These are phyloP conservation scores for Microthlaspi erraticum DNA, from an alignment of 345 rosid species.

Conservation along the genomic window DNA sequence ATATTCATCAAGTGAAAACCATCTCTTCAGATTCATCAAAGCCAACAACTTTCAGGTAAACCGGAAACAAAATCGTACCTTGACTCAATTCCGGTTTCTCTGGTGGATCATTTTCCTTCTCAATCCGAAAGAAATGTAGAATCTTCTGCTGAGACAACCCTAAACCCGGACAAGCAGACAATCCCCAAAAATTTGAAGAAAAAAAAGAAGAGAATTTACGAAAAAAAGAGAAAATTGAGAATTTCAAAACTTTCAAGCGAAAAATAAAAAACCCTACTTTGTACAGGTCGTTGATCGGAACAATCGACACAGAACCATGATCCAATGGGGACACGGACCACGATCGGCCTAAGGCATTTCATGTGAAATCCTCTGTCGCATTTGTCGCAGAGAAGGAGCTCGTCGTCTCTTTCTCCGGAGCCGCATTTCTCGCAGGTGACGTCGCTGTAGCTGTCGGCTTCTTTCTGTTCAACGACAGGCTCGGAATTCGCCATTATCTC, in stretches of 20 bases:
- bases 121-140: conserved; percentile 77
- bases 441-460: conserved; percentile 50
- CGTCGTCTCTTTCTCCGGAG: conserved; percentile 68
- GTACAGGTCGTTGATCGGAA: conserved; percentile 71
- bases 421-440: conserved; percentile 73
- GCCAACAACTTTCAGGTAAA: conserved; percentile 8
- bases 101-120: conserved; percentile 47
- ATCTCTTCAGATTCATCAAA: conserved; percentile 30
- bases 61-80: conserved; percentile 50
- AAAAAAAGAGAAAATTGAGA: background rate
- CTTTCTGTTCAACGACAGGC: conserved; percentile 50
- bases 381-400: conserved; percentile 82
- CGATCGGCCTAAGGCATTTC: conserved; percentile 86
- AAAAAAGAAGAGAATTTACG: background rate
- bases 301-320: conserved; percentile 79
- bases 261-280: conserved; percentile 64
- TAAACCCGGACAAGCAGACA: conserved; percentile 38
- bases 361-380: conserved; percentile 90
- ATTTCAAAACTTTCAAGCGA: background rate
- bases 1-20: conserved; percentile 19
- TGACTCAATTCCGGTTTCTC: conserved; percentile 49
- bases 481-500: conserved; percentile 62
- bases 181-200: background rate
- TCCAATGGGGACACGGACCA: conserved; percentile 79
- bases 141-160: conserved; percentile 89